These are phyloP conservation scores for Protomyces macrosporus DNA, from an alignment of 1,139 yeast genomes.

Conservation along the genomic window DNA sequence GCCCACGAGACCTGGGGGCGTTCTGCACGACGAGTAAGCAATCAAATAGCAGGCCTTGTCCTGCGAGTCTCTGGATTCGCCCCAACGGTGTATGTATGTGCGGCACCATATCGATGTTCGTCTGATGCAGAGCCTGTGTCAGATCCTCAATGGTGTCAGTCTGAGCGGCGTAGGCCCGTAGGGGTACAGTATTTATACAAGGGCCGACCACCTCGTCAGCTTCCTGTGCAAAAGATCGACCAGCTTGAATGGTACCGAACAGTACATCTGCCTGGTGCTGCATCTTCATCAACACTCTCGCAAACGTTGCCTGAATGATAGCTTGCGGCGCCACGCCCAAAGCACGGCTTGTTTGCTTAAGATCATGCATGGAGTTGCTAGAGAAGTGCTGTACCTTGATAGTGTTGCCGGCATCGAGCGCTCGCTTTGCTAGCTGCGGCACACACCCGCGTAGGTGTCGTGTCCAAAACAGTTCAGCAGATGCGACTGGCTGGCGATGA, in stretches of 20 bases:
- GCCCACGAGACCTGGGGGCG: neutral
- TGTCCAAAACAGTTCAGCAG: neutral
- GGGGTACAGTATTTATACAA: conserved; percentile 32
- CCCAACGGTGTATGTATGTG: conserved; percentile 28
- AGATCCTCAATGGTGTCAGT: conserved; percentile 5
- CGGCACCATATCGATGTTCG: conserved; percentile 10
- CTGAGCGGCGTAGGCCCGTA: conserved; percentile 18
- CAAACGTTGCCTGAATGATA: conserved; percentile 31
- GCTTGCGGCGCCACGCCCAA: conserved; percentile 32
- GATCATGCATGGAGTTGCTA: neutral
- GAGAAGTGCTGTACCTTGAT: conserved; percentile 3
- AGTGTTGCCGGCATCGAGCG: neutral
- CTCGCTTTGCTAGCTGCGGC: neutral
- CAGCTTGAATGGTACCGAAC: conserved; percentile 32
- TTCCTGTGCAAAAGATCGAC: conserved; percentile 28
- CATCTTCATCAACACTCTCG: conserved; percentile 28
- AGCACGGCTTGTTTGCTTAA: neutral
- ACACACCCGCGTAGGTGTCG: neutral
- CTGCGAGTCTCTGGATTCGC: conserved; percentile 12
- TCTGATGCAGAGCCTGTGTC: conserved; percentile 19
- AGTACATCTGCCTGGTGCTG: conserved; percentile 23
- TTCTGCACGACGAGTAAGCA: conserved; percentile 33
- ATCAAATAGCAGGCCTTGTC: conserved; percentile 30
- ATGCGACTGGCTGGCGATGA: neutral
- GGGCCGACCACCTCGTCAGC: conserved; percentile 33